Conservation (phyloP, 2,329 filamentous ascomycete species). For the Amauroascus niger region DNA sequence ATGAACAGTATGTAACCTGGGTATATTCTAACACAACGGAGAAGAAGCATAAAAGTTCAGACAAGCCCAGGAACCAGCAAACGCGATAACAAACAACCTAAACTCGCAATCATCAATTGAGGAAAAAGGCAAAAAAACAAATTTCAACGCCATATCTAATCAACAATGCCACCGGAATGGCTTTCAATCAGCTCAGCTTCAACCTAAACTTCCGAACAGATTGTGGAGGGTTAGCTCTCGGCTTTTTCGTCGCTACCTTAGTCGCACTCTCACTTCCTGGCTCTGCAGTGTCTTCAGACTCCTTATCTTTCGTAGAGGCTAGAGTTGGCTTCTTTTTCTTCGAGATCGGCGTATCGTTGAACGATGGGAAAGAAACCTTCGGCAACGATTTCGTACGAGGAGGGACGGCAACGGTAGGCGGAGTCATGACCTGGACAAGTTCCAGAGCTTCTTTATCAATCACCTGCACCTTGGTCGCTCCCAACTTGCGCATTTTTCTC, state of each 20-base stretch:
- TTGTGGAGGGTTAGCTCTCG: too few relatives aligned
- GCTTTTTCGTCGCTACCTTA: neutral
- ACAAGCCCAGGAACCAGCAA: neutral
- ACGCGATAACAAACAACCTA: neutral
- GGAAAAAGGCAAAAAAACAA: too few relatives aligned
- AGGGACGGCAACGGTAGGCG: slow-evolving; percentile 1
- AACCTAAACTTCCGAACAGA: neutral
- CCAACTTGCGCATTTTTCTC: slow-evolving; percentile 15
- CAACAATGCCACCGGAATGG: neutral
- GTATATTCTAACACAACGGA: slow-evolving; percentile 1
- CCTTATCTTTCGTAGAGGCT: slow-evolving; percentile 1
- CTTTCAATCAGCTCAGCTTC: neutral
- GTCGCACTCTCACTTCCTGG: neutral
- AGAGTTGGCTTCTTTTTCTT: slow-evolving; percentile 3
- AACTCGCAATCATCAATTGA: too few relatives aligned
- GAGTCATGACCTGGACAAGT: slow-evolving; percentile 4
- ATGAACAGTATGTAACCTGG: neutral
- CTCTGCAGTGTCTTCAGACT: neutral
- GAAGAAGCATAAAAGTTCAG: neutral
- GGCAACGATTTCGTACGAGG: neutral
- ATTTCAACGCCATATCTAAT: neutral
- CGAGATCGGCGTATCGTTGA: slow-evolving; percentile 4
- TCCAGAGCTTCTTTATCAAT: slow-evolving; percentile 5
- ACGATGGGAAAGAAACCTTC: neutral
- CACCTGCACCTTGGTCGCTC: slow-evolving; percentile 1